Conservation (phyloP, 225 moss, liverwort and hornwort species). For the Straminergon stramineum region DNA sequence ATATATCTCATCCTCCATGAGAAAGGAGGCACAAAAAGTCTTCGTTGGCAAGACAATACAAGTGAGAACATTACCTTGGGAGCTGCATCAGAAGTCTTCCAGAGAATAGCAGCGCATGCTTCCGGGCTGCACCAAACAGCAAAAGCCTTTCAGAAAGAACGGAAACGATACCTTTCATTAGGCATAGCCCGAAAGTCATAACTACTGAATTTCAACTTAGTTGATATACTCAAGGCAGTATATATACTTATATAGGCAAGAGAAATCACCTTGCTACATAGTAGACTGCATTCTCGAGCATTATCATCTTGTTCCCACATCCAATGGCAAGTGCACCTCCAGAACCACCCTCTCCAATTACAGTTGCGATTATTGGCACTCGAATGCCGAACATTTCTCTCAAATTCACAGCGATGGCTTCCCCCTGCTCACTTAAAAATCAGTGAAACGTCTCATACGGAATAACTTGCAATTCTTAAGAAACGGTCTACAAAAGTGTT, state of each 20-base stretch:
- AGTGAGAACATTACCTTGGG: slow-evolving; percentile 44
- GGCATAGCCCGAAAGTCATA: not conserved
- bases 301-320: slow-evolving; percentile 99
- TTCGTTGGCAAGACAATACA: not conserved
- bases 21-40: not conserved
- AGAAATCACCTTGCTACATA: slow-evolving; percentile 81
- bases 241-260: not conserved
- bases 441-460: not conserved
- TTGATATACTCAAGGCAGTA: not conserved
- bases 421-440: slow-evolving; percentile 48
- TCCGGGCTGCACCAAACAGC: slow-evolving; percentile 59
- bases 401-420: slow-evolving; percentile 91
- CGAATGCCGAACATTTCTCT: slow-evolving; percentile 96
- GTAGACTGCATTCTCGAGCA: slow-evolving; percentile 99
- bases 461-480: not conserved
- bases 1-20: not conserved
- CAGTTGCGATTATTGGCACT: slow-evolving; percentile 96
- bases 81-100: slow-evolving; percentile 91
- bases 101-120: slow-evolving; percentile 95
- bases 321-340: slow-evolving; percentile 98
- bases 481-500: not conserved
- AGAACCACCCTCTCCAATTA: slow-evolving; percentile 98
- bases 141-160: not conserved
- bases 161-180: not conserved
- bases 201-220: not conserved